Percentiles rank a stretch among this genome's conserved stretches.
phyloP scores from a whole-genome alignment of 2,329 filamentous ascomycete genomes.

The Fonsecaea pugnacius region DNA sequence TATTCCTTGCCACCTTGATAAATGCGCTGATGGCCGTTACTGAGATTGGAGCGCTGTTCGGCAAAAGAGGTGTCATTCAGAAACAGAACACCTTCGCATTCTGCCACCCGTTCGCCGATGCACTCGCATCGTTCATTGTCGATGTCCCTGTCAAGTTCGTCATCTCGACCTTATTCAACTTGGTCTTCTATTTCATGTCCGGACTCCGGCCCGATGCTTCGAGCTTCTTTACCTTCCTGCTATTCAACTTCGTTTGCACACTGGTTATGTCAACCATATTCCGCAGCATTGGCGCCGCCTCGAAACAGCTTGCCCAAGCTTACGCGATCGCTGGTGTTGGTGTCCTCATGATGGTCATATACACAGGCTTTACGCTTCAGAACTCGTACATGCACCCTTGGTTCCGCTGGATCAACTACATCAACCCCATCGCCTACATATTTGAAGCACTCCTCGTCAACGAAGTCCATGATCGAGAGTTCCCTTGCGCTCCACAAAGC shows the following conservation, averaged over 20 bases:
- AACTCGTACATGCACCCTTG: constrained; percentile 57
- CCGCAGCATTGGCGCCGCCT: constrained; percentile 60
- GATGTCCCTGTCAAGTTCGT: constrained; percentile 62
- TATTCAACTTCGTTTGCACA: constrained; percentile 58
- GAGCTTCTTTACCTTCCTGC: constrained; percentile 65
- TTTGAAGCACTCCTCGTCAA: constrained; percentile 47
- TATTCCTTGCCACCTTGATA: constrained; percentile 67
- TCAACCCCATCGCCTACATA: constrained; percentile 47
- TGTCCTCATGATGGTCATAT: constrained; percentile 47
- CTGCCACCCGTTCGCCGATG: constrained; percentile 59
- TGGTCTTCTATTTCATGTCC: constrained; percentile 69
- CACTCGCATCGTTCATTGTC: constrained; percentile 51
- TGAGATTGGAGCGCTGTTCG: constrained; percentile 68
- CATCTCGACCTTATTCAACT: constrained; percentile 62
- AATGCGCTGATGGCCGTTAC: constrained; percentile 67
- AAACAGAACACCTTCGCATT: constrained; percentile 64
- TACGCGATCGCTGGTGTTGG: constrained; percentile 57
- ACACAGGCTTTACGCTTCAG: constrained; percentile 52
- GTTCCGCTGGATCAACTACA: constrained; percentile 52
- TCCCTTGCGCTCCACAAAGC: constrained; percentile 25
- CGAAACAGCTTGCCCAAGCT: constrained; percentile 61
- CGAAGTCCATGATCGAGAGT: constrained; percentile 43
- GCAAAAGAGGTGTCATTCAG: constrained; percentile 61
- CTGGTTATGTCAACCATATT: constrained; percentile 65
- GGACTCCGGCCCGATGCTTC: constrained; percentile 58